phyloP scores from a whole-genome alignment of 1,139 yeast species.

The Pichia norvegensis region DNA sequence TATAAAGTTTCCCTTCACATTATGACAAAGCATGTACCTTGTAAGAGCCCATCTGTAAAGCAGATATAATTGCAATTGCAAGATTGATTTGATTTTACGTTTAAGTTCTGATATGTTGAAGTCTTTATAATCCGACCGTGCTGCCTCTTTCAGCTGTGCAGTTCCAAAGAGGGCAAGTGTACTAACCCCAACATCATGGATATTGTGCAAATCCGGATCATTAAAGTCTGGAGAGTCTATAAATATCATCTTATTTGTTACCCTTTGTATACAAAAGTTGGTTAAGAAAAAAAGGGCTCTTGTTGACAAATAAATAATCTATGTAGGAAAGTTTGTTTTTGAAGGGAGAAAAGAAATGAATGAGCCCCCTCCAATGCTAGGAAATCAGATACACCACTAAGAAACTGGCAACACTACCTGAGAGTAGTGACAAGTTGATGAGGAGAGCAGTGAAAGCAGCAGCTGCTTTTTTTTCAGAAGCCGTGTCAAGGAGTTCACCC shows the following conservation, averaged over 20 bases:
- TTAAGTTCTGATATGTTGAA: background rate
- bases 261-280: too few relatives aligned
- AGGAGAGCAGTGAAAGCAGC: slow-evolving; percentile 85
- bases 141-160: background rate
- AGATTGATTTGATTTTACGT: background rate
- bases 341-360: background rate
- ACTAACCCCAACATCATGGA: background rate
- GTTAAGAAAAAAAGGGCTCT: background rate
- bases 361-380: background rate
- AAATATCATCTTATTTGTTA: background rate
- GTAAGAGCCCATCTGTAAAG: background rate
- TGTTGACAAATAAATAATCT: too few relatives aligned
- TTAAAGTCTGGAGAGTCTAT: background rate
- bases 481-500: slow-evolving; percentile 48
- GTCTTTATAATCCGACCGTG: background rate
- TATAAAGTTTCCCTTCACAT: background rate
- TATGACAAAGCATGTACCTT: background rate
- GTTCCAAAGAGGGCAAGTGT: background rate
- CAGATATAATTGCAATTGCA: slow-evolving; percentile 3
- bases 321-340: background rate
- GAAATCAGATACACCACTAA: slow-evolving; percentile 38
- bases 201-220: background rate
- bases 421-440: slow-evolving; percentile 65
- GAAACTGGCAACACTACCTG: slow-evolving; percentile 72
- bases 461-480: slow-evolving; percentile 78